A percentile compares a stretch with the other conserved stretches of the same genome.
Conservation (phyloP, 768 basidiomycete species). For the Tricholomella constricta region DNA sequence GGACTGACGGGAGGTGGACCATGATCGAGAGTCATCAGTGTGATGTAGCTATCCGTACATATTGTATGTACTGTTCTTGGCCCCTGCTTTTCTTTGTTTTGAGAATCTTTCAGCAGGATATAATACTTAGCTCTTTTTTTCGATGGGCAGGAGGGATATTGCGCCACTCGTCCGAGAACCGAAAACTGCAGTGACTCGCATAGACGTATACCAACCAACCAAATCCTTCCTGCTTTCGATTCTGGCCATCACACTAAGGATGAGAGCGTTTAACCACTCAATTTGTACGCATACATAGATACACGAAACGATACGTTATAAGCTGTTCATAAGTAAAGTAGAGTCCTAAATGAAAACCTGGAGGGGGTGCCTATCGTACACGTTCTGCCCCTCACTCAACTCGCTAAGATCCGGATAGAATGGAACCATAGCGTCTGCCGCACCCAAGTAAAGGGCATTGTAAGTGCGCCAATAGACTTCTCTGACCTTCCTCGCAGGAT, state of each 20-base stretch:
- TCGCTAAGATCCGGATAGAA: constrained; percentile 93
- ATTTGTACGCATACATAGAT: not conserved
- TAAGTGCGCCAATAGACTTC: constrained; percentile 99
- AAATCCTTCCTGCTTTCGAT: too few species aligned
- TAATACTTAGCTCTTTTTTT: not conserved
- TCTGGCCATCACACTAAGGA: not conserved
- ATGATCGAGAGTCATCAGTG: constrained; percentile 23
- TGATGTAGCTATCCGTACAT: not conserved
- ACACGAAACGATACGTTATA: not conserved
- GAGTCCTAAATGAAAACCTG: constrained; percentile 74
- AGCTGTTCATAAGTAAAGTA: constrained; percentile 10
- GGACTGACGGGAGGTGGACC: constrained; percentile 58
- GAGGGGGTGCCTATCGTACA: constrained; percentile 82
- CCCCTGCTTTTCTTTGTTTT: not conserved
- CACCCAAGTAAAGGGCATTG: constrained; percentile 91
- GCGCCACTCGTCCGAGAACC: too few species aligned
- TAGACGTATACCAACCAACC: too few species aligned
- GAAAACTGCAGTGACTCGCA: too few species aligned
- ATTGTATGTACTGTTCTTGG: not conserved
- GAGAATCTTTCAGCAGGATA: constrained; percentile 10
- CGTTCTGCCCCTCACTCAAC: constrained; percentile 88
- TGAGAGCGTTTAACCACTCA: not conserved
- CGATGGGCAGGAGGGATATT: too few species aligned
- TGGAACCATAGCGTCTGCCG: constrained; percentile 88
- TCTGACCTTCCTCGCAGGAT: constrained; percentile 94